Evolutionary conservation across 2,329 filamentous ascomycete species (phyloP), one percentile per base, ranked within the genome.

Genomic region (Berkeleyomyces basicola): DNA sequence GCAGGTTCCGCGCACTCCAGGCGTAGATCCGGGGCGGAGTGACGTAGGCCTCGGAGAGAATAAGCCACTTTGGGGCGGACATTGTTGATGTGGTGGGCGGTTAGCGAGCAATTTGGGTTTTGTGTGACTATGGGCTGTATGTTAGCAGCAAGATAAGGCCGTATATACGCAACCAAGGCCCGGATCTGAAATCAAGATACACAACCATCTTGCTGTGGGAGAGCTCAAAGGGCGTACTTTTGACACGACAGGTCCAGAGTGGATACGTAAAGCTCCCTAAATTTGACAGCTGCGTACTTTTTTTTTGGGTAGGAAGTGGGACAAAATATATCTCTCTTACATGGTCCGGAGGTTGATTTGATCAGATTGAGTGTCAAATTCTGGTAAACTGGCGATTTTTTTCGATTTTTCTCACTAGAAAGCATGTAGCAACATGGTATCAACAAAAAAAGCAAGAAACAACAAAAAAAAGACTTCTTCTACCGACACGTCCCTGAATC

Each of bases 1-100:
- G 55, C 7, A 65, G 44, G 53, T 65, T 65, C 42, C 59, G 64
- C 16, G 64, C 59, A n/a, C 57, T 61, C 64, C 64, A 65, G 9
- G 64, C 61, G 31, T 65, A 65, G n/a, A 65, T 42, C 1, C 61
- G 64, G 4, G 64, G 64, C 11, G 64, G 61, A 16, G 31, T 57
- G 9, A 14, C 33, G n/a, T 61, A 59, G 53, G 61, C 36, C 23
- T 63, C 61, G 5, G 61, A 23, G n/a, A 63, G 58, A 9, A 58
- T 14, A n/a, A 65, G 61, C 61, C 64, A 65, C 11, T 57, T 11
- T 11, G 14, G 46, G 5, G 60, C 39, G 2, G 55, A 7, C 60
- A 62, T 62, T n/a, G 9, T 39, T 46, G 4, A 59, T 31, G 7
- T 43, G 51, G 7, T 16, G 11, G 7, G 23, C 23, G 23, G 23